phyloP scores from a whole-genome alignment of 805 yeast species.

The Scheffersomyces spartinae region DNA sequence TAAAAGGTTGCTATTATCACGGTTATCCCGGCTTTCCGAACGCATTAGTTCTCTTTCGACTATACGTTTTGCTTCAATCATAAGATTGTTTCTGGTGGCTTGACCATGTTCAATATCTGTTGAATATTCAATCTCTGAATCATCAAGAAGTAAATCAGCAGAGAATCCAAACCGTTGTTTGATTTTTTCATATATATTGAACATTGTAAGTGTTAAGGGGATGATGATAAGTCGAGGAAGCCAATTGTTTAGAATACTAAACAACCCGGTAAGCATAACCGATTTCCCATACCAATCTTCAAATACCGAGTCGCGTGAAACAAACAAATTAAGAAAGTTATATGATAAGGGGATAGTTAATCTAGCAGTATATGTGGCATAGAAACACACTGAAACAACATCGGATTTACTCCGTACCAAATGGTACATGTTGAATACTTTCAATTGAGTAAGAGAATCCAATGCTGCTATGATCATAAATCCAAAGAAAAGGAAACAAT shows the following conservation, averaged over 20 bases:
- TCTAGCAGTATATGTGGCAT: conserved; percentile 71
- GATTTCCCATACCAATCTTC: conserved; percentile 68
- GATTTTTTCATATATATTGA: conserved; percentile 56
- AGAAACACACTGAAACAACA: conserved; percentile 64
- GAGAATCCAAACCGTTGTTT: conserved; percentile 30
- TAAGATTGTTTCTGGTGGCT: too few species aligned
- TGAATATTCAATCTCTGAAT: too few species aligned
- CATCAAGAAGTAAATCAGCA: too few species aligned
- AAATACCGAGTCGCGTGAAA: conserved; percentile 41
- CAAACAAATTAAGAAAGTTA: conserved; percentile 60
- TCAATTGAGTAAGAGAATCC: conserved; percentile 52
- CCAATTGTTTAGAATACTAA: conserved; percentile 59
- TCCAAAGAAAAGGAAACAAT: conserved; percentile 36
- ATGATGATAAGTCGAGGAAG: conserved; percentile 64
- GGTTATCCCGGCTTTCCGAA: too few species aligned
- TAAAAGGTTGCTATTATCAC: too few species aligned
- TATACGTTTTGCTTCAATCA: too few species aligned
- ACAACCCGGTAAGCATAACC: conserved; percentile 64
- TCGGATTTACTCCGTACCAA: conserved; percentile 62
- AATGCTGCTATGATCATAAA: conserved; percentile 64
- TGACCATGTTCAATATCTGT: too few species aligned
- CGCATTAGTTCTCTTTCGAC: too few species aligned
- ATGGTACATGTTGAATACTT: conserved; percentile 67
- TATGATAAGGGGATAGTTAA: conserved; percentile 74
- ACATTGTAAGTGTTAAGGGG: conserved; percentile 55